Evolutionary conservation across 441 rosid species (phyloP).

Genomic region (Rhodomyrtus psidioides): DNA sequence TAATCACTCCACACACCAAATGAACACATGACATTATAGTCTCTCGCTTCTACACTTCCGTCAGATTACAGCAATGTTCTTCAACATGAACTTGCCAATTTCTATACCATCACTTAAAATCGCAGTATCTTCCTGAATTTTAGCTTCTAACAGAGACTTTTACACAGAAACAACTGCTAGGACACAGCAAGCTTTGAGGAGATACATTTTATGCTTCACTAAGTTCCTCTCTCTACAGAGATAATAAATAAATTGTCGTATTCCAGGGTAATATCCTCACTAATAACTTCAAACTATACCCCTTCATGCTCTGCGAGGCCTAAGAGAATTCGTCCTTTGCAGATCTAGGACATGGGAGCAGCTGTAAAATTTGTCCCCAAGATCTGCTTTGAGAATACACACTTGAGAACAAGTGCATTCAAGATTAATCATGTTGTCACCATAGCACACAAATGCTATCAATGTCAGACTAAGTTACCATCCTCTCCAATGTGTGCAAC

Average conservation of each 20-base stretch:
- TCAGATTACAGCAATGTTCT: not conserved
- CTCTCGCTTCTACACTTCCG: not conserved
- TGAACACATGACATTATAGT: no score
- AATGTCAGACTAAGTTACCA: not conserved
- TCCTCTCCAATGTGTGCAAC: not conserved
- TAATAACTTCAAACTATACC: not conserved
- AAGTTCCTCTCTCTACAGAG: not conserved
- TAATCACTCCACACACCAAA: no score
- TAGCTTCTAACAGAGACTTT: not conserved
- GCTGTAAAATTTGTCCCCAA: not conserved
- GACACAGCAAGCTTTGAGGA: not conserved
- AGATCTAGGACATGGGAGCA: not conserved
- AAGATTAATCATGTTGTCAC: not conserved
- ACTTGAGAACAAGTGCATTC: not conserved
- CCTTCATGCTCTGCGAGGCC: not conserved
- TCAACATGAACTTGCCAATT: not conserved
- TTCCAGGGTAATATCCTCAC: not conserved
- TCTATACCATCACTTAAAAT: not conserved
- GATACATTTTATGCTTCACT: not conserved
- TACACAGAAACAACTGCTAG: not conserved
- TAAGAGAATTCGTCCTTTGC: not conserved
- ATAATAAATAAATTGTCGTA: not conserved
- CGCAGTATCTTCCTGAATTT: not conserved
- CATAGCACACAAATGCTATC: not conserved
- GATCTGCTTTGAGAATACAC: not conserved